Evolutionary conservation across 495 filamentous ascomycete genomes (phyloP), one percentile per base, ranked within the genome.

Genomic region (Mytilinidion resinicola): DNA sequence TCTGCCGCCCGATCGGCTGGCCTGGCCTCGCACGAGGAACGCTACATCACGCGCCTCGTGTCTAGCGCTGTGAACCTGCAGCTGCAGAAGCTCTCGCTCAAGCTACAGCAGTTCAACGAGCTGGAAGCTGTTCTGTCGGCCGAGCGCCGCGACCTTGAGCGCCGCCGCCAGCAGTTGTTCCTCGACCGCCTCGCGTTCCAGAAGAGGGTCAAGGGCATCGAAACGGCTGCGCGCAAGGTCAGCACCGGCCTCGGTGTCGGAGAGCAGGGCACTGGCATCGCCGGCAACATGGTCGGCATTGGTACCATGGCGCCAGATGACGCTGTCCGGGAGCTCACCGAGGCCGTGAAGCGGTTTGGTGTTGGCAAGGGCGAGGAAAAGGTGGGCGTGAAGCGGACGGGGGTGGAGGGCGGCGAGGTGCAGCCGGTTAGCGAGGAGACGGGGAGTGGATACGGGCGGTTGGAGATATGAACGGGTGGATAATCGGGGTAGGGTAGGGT

Each of bases 11-110:
- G 93, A 54, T 84, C 91, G 19, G 85, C 87, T 11, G 92, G 86
- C 5, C 83, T 98, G 33, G 89, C 90, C 9, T 96, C 93, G 0
- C 90, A 96, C 65, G 90, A 96, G 70, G 93, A 98, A 72, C 90
- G 93, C 30, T 89, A 95, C 69, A 92, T 96, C 87, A 92, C 92
- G 33, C 83, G 87, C 14, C 85, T 96, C 44, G 88, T 96, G 20
- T 90, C 89, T 10, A 82, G 88, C 2, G 84, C 90, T 0, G 87
- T 95, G 53, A 96, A 96, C 69, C 76, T 75, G 9, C 64, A 74
- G 47, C 65, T 73, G 0, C 59, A 66, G 47, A 75, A 75, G 52
- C 68, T 75, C 7, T 63, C 73, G 59, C 62, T 89, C 14, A 90
- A 86, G 15, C 78, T 96, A 33, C 82, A 87, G 64, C 95, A 96